Base-by-base conservation (phyloP, 1,284 basidiomycete genomes). In the Tremellales sp. region DNA sequence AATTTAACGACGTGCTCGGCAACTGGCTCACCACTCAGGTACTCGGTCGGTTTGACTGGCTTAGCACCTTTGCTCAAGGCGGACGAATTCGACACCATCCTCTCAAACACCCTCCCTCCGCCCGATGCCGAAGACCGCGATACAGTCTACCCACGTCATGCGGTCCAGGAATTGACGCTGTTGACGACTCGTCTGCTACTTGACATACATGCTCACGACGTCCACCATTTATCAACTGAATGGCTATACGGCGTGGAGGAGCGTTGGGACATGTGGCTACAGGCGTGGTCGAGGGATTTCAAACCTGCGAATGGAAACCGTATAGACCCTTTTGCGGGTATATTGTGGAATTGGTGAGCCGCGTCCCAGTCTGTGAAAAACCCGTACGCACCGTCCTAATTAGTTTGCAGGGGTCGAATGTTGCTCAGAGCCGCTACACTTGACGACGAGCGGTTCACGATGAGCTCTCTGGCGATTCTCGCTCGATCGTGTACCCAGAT, bases 401-500 rank as follows among this genome's bases (percentile, higher is more conserved):
- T n/a, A n/a, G n/a, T n/a, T n/a, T n/a, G n/a, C n/a, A n/a, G n/a
- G n/a, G 29, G 29, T 8, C 29, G 29, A 15, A 31, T 31, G 29
- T 15, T 31, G 54, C 53, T 45, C 13, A 44, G 10, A 49, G 40
- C 22, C 15, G 29, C 29, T 31, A 31, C 29, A 8, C 15, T 31
- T 8, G 29, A 31, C 15, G 51, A 52, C 17, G 23, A 52, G 19
- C 51, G 49, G 23, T 47, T 57, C 22, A 39, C 53, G 1, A 43
- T 60, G 26, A 33, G 36, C 19, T 56, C 52, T 5, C 43, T 52
- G 13, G 48, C 58, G 0, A 50, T 60, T n/a, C 45, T 60, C 40
- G 47, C 58, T 12, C 51, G 58, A n/a, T 52, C 56, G 1, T 51
- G 53, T 2, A 39, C 44, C 13, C 48, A 50, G 43, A 49, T 60